Base-by-base conservation (phyloP, 1,284 basidiomycete species). In the Malassezia nana region DNA sequence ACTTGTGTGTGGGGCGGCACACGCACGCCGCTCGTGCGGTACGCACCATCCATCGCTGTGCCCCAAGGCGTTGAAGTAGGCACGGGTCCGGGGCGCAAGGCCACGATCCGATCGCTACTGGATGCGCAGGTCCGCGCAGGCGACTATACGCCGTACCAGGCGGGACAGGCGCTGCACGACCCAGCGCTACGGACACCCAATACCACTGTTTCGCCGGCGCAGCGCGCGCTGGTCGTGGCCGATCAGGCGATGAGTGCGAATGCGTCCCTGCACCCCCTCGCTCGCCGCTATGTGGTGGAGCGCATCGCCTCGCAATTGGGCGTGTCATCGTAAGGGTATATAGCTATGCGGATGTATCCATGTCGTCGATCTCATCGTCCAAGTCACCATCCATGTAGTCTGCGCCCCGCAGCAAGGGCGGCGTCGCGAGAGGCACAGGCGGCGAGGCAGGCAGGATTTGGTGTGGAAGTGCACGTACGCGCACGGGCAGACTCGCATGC, bases 281-380 rank as follows among this genome's bases (percentile, higher is more conserved):
- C 46, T 16, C 54, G 54, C 38, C 48, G 49, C 20, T 55, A 44
- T 20, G 25, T 55, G 4, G 32, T 46, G 6, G 41, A 55, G 47
- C 40, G 48, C 10, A 38, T 55, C 30, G 48, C 35, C 13, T 33
- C 40, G 7, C 42, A 55, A 12, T 38, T 55, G 7, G 25, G 38
- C 20, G 40, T 47, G 20, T 7, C 40, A 15, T 32, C 39, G 18
- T 55, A 50, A 30, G 28, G 43, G 43, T 30, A 44, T n/a, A 26
- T 42, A 46, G 20, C 22, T 40, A 39, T 9, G 32, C 18, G 7
- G 45, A 35, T 35, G 45, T 40, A 39, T 67, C 65, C 10, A 67
- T 43, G 46, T 67, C 65, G 29, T 65, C 65, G n/a, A 65, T 51
- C 22, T 65, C 65, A 3, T 50, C 65, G 26, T 67, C 65, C 1